phyloP scores from a whole-genome alignment of 495 filamentous ascomycete genomes.

The Beverwykella pulmonaria region DNA sequence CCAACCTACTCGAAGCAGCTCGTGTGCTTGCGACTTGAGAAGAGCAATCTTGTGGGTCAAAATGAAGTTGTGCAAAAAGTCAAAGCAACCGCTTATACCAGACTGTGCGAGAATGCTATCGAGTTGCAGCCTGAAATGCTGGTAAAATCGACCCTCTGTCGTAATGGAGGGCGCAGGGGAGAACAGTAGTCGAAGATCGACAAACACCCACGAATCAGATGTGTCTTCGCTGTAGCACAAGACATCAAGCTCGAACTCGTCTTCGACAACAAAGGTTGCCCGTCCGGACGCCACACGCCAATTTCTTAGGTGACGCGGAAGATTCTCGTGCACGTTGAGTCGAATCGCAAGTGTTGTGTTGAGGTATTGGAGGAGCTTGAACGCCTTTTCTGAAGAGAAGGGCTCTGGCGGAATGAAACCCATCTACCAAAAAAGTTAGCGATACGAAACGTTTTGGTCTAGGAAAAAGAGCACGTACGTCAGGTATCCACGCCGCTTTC shows the following conservation, averaged over 20 bases:
- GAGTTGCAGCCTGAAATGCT: conserved; percentile 66
- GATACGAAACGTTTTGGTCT: conserved; percentile 2
- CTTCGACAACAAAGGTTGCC: conserved; percentile 78
- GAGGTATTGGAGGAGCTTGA: conserved; percentile 72
- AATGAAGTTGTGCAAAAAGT: conserved; percentile 79
- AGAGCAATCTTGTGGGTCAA: conserved; percentile 85
- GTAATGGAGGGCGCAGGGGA: conserved; percentile 61
- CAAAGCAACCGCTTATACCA: conserved; percentile 76
- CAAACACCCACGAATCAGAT: conserved; percentile 82
- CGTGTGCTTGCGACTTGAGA: conserved; percentile 72
- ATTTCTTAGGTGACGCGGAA: conserved; percentile 71
- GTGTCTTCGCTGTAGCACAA: conserved; percentile 81
- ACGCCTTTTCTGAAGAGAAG: conserved; percentile 64
- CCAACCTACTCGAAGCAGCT: conserved; percentile 71
- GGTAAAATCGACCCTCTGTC: conserved; percentile 48
- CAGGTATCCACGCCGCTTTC: conserved; percentile 72
- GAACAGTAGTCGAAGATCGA: conserved; percentile 87
- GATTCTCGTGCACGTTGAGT: conserved; percentile 72
- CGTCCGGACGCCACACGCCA: conserved; percentile 77
- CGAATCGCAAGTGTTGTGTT: conserved; percentile 81
- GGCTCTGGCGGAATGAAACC: conserved; percentile 77
- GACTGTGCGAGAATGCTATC: conserved; percentile 67
- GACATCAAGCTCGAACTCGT: conserved; percentile 92
- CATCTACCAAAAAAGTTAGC: conserved; percentile 55
- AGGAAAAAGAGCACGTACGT: conserved; percentile 54